Evolutionary conservation across 1,284 basidiomycete species (phyloP).

Genomic region (Caloboletus inedulis): DNA sequence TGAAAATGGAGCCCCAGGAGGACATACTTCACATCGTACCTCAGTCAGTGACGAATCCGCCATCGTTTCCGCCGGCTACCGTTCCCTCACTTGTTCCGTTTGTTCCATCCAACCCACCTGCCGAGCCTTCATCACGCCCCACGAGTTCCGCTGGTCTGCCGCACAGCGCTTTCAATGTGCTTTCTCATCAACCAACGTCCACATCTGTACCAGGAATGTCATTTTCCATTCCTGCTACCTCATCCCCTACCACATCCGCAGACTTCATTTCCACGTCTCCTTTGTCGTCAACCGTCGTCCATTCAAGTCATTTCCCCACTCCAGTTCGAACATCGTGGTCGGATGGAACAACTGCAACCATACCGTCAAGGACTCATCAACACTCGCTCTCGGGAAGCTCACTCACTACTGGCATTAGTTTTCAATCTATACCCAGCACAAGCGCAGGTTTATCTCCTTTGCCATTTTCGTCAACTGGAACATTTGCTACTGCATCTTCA

Average conservation of each 20-base stretch:
- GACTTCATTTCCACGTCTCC: slow-evolving; percentile 29
- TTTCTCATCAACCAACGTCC: slow-evolving; percentile 26
- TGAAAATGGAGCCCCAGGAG: slow-evolving; percentile 67
- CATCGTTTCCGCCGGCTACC: slow-evolving; percentile 27
- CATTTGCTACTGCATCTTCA: slow-evolving; percentile 29
- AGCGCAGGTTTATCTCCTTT: slow-evolving; percentile 29
- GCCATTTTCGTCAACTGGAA: slow-evolving; percentile 32
- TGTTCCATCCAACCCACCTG: slow-evolving; percentile 29
- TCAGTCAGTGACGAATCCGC: slow-evolving; percentile 26
- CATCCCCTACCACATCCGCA: slow-evolving; percentile 20
- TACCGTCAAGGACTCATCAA: slow-evolving; percentile 33
- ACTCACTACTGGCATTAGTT: slow-evolving; percentile 30
- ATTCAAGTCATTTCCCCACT: slow-evolving; percentile 26
- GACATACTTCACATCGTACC: slow-evolving; percentile 39
- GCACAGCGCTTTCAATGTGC: slow-evolving; percentile 24
- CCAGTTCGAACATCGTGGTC: slow-evolving; percentile 29
- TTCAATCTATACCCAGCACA: slow-evolving; percentile 36
- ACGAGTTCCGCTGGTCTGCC: slow-evolving; percentile 39
- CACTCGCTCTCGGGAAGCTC: slow-evolving; percentile 37
- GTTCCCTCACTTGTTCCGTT: slow-evolving; percentile 25
- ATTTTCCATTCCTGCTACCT: slow-evolving; percentile 20
- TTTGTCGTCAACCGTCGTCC: slow-evolving; percentile 18
- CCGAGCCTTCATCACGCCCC: slow-evolving; percentile 42
- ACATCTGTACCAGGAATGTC: slow-evolving; percentile 19
- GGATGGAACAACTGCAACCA: slow-evolving; percentile 22